These are phyloP conservation scores for Yamadazyma buinensis DNA, from an alignment of 1,139 yeast genomes.

Conservation along the genomic window DNA sequence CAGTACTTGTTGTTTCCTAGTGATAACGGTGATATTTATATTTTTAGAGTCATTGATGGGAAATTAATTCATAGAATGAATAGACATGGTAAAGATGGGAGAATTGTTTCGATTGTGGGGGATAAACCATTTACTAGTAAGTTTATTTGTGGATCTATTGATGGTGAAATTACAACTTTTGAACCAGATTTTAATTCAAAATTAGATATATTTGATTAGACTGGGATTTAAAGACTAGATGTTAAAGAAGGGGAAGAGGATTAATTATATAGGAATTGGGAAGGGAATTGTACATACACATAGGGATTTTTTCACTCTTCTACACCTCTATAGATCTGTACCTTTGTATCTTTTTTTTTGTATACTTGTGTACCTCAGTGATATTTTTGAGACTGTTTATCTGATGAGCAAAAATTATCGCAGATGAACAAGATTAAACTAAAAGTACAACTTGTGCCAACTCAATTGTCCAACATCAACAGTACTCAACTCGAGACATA, in stretches of 20 bases:
- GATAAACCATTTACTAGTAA: conserved; percentile 42
- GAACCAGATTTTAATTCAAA: conserved; percentile 30
- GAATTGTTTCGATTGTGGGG: conserved; percentile 50
- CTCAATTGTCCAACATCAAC: conserved; percentile 14
- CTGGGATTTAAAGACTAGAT: no score
- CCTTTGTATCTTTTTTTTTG: no score
- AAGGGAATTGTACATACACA: no score
- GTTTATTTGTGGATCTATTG: conserved; percentile 53
- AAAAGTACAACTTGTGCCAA: conserved; percentile 40
- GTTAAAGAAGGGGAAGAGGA: no score
- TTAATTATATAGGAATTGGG: no score
- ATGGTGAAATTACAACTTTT: conserved; percentile 56
- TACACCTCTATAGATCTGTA: no score
- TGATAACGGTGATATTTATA: conserved; percentile 73
- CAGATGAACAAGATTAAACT: conserved; percentile 23
- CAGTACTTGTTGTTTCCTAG: conserved; percentile 68
- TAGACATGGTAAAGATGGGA: conserved; percentile 34
- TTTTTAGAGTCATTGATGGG: conserved; percentile 63
- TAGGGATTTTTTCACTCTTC: no score
- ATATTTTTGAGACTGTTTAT: no score
- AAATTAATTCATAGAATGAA: conserved; percentile 51
- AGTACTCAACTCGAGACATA: conserved; percentile 9
- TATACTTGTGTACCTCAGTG: no score
- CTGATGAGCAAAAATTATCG: not conserved
- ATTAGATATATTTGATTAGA: no score